phyloP scores from a whole-genome alignment of 257 asterid genomes.

The Osmanthus fragrans region DNA sequence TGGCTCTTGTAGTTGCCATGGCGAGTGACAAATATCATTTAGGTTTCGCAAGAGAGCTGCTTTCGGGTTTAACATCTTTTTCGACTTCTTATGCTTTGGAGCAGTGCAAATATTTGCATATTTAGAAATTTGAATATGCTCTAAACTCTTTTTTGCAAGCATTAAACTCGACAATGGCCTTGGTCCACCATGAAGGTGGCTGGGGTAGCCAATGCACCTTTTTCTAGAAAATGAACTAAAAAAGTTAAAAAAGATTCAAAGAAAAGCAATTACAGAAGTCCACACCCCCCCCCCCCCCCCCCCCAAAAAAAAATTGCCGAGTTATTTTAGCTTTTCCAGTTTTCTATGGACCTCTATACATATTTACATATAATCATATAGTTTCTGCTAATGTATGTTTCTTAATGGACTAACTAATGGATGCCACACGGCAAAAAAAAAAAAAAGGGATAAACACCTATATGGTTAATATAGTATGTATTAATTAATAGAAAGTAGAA shows the following conservation, averaged over 20 bases:
- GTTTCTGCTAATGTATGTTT: background rate
- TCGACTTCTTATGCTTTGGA: conserved; percentile 14
- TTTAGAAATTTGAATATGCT: background rate
- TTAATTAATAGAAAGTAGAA: background rate
- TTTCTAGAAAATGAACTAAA: background rate
- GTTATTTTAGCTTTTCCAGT: too few relatives aligned
- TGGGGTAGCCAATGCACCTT: background rate
- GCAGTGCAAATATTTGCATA: conserved; percentile 9
- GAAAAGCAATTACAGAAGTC: background rate
- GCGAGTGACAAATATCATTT: conserved; percentile 89
- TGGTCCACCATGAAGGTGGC: background rate
- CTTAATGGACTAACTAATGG: background rate
- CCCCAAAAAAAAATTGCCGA: too few relatives aligned
- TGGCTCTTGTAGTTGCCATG: conserved; percentile 86
- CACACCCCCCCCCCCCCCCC: too few relatives aligned
- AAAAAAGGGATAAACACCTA: background rate
- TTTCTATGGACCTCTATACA: too few relatives aligned
- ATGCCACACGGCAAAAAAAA: background rate
- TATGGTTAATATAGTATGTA: background rate
- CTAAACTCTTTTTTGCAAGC: background rate
- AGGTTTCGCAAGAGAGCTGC: conserved; percentile 70
- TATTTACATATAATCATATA: background rate
- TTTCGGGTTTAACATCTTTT: conserved; percentile 59
- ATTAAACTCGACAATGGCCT: background rate
- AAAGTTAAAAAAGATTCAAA: too few relatives aligned